Evolutionary conservation across 345 rosid genomes (phyloP).

Genomic region (Eucalyptus tenuipes): DNA sequence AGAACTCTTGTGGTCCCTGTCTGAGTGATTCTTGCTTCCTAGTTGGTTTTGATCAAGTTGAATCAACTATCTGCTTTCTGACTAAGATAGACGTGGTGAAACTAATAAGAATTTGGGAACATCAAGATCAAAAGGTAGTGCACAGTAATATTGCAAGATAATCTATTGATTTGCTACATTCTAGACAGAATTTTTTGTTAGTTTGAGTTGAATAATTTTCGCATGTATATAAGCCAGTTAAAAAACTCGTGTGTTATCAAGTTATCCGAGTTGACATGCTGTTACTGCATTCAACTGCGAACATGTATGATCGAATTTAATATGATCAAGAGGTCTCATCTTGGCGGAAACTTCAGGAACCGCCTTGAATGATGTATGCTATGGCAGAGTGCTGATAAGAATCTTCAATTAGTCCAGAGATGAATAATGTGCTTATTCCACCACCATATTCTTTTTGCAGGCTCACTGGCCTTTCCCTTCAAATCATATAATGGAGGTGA

Average conservation of each 20-base stretch:
- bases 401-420: neutral
- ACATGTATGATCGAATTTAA: neutral
- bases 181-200: neutral
- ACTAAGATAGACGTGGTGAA: neutral
- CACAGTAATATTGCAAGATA: neutral
- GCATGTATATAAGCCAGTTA: neutral
- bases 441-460: constrained; percentile 20
- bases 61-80: neutral
- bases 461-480: constrained; percentile 90
- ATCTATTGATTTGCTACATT: neutral
- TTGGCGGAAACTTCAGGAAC: neutral
- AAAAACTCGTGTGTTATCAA: neutral
- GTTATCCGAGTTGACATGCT: neutral
- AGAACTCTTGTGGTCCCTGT: neutral
- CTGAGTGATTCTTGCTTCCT: neutral
- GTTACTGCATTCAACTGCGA: neutral
- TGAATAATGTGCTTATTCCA: neutral
- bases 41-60: neutral
- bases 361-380: neutral
- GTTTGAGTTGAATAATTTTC: neutral
- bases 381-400: neutral
- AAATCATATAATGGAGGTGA: constrained; percentile 73
- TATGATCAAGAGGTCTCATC: neutral
- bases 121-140: neutral
- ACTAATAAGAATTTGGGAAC: neutral